Conservation (phyloP, 352 stramenopile genomes). For the Phytophthora pistaciae region DNA sequence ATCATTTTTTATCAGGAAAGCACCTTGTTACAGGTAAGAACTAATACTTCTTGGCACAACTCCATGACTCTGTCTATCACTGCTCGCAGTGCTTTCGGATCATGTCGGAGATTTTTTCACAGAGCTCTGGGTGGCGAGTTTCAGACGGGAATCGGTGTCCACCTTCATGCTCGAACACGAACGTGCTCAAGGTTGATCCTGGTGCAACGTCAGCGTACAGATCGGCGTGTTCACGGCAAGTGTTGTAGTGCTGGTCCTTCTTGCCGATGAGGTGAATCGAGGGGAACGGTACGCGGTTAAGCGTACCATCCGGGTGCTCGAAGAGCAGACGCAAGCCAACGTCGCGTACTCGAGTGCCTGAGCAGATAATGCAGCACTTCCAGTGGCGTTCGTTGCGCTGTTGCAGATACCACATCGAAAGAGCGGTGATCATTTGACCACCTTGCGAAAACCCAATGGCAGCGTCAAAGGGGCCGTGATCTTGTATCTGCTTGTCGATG, state of each 20-base stretch:
- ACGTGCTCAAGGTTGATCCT: slow-evolving; percentile 12
- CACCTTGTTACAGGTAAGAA: neutral
- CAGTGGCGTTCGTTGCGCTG: slow-evolving; percentile 37
- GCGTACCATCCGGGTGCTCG: slow-evolving; percentile 31
- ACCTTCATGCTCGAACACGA: slow-evolving; percentile 41
- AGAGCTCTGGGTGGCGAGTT: slow-evolving; percentile 29
- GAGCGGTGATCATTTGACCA: slow-evolving; percentile 49
- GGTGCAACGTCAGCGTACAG: slow-evolving; percentile 32
- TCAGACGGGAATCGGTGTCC: slow-evolving; percentile 43
- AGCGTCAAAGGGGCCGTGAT: slow-evolving; percentile 61
- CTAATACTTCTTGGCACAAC: too few relatives aligned
- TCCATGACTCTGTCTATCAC: neutral
- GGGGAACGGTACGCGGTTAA: slow-evolving; percentile 49
- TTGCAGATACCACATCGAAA: slow-evolving; percentile 52
- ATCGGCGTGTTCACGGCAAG: slow-evolving; percentile 15
- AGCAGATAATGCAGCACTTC: slow-evolving; percentile 58
- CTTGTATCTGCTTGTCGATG: slow-evolving; percentile 48
- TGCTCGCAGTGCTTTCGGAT: slow-evolving; percentile 28
- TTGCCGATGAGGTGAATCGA: slow-evolving; percentile 69
- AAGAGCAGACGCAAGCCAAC: slow-evolving; percentile 43
- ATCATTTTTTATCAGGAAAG: slow-evolving; percentile 5
- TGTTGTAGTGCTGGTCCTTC: slow-evolving; percentile 1
- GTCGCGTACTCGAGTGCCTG: slow-evolving; percentile 35
- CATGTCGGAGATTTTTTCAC: slow-evolving; percentile 28
- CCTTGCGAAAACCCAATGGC: slow-evolving; percentile 75